phyloP scores from a whole-genome alignment of 2,329 filamentous ascomycete genomes.

The Monilinia vaccinii-corymbosi region DNA sequence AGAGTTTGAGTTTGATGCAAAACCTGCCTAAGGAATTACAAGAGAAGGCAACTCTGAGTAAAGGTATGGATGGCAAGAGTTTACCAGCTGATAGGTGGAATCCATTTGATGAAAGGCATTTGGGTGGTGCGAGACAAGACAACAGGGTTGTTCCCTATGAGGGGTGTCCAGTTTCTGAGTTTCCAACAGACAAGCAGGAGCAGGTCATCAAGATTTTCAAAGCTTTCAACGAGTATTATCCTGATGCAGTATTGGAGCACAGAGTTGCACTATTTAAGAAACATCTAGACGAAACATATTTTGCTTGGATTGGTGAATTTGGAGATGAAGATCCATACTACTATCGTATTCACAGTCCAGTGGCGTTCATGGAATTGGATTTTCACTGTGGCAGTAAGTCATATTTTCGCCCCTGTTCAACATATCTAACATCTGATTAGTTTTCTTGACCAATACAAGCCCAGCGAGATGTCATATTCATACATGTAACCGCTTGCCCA shows the following conservation, averaged over 20 bases:
- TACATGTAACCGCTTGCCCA: constrained; percentile 62
- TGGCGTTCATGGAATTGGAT: constrained; percentile 68
- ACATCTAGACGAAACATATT: constrained; percentile 64
- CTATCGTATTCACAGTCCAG: constrained; percentile 67
- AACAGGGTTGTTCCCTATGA: constrained; percentile 68
- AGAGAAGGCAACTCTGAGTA: constrained; percentile 28
- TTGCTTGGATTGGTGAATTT: constrained; percentile 68
- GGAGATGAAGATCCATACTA: constrained; percentile 64
- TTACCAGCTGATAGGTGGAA: constrained; percentile 58
- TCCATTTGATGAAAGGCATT: constrained; percentile 68
- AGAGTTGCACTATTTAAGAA: constrained; percentile 45
- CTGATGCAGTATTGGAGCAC: constrained; percentile 41
- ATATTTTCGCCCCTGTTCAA: neutral
- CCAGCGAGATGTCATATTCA: constrained; percentile 75
- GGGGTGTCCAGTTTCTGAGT: constrained; percentile 46
- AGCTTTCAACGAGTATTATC: constrained; percentile 62
- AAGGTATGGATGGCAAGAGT: constrained; percentile 26
- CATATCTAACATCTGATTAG: constrained; percentile 27
- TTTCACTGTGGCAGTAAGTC: constrained; percentile 55
- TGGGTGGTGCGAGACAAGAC: constrained; percentile 70
- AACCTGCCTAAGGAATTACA: constrained; percentile 22
- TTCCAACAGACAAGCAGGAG: constrained; percentile 40
- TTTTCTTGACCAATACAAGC: constrained; percentile 64
- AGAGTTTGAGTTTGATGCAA: constrained; percentile 27
- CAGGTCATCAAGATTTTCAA: constrained; percentile 50